phyloP scores from a whole-genome alignment of 2,329 filamentous ascomycete genomes.

The Aspergillus uvarum region DNA sequence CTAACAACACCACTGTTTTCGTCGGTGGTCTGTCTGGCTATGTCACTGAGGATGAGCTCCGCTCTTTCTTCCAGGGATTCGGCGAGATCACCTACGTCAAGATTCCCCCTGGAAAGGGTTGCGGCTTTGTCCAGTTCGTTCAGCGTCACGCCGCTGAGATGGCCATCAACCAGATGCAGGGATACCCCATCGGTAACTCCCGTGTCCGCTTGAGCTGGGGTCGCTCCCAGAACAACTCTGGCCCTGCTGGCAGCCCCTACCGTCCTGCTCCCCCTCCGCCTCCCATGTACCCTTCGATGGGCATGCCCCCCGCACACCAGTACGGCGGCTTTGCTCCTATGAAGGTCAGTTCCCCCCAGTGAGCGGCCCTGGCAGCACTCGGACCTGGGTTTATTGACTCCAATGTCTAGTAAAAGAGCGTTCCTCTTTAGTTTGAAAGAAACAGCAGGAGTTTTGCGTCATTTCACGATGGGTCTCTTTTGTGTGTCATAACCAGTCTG shows the following conservation, averaged over 20 bases:
- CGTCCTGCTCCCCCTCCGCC: constrained; percentile 79
- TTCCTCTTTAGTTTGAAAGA: constrained; percentile 41
- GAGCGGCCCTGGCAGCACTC: neutral
- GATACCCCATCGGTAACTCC: constrained; percentile 98
- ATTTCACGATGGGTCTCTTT: constrained; percentile 44
- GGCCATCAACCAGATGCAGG: constrained; percentile 99
- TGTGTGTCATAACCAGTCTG: constrained; percentile 41
- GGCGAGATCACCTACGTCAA: constrained; percentile 99
- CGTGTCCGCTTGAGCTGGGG: constrained; percentile 97
- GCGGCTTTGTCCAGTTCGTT: constrained; percentile 98
- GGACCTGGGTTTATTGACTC: constrained; percentile 19
- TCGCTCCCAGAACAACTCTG: constrained; percentile 98
- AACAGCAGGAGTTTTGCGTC: constrained; percentile 46
- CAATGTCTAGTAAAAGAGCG: constrained; percentile 35
- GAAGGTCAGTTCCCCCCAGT: constrained; percentile 53
- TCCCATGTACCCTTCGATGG: constrained; percentile 70
- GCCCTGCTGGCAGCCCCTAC: constrained; percentile 91
- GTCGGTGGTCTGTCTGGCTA: constrained; percentile 96
- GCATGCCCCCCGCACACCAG: constrained; percentile 63
- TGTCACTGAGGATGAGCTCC: constrained; percentile 98
- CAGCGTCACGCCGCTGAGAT: constrained; percentile 98
- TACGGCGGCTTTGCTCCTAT: constrained; percentile 65
- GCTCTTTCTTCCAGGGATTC: constrained; percentile 99
- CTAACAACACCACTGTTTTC: constrained; percentile 99
- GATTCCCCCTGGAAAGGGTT: constrained; percentile 98